Conservation (phyloP, 257 asterid genomes). For the Nicotiana tabacum region DNA sequence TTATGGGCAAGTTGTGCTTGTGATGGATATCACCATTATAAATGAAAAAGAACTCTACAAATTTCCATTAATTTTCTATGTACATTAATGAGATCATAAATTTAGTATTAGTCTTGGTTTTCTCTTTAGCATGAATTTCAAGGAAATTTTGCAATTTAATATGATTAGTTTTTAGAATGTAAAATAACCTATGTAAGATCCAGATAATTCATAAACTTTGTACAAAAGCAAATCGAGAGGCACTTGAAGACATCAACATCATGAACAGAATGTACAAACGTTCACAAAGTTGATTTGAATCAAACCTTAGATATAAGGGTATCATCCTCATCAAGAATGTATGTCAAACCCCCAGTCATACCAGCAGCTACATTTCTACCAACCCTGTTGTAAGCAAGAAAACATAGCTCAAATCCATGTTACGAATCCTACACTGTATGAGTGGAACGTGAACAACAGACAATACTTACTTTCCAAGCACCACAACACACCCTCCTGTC, state of each 20-base stretch:
- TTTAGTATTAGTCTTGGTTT: not conserved
- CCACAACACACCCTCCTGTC: constrained; percentile 97
- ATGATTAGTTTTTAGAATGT: not conserved
- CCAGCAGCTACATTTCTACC: constrained; percentile 99
- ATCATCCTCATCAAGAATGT: constrained; percentile 89
- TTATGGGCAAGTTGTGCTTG: no score
- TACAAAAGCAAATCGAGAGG: not conserved
- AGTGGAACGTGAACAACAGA: not conserved
- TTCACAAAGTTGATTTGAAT: not conserved
- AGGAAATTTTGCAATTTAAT: not conserved
- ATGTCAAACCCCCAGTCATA: constrained; percentile 96
- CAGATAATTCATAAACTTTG: not conserved
- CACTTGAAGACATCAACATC: not conserved
- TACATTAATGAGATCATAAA: not conserved
- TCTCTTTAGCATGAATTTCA: not conserved
- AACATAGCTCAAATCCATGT: not conserved
- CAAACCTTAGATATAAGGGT: constrained; percentile 89
- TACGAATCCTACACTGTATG: not conserved
- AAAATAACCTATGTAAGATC: not conserved
- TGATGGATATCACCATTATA: not conserved
- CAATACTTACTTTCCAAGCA: constrained; percentile 85
- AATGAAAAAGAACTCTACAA: not conserved
- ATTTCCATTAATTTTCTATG: not conserved
- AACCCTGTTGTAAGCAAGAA: constrained; percentile 47
- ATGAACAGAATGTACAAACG: not conserved